Percentiles rank a stretch among this genome's conserved stretches.
These are phyloP conservation scores for Lyophyllum shimeji DNA, from an alignment of 768 basidiomycete species.

Conservation along the genomic window DNA sequence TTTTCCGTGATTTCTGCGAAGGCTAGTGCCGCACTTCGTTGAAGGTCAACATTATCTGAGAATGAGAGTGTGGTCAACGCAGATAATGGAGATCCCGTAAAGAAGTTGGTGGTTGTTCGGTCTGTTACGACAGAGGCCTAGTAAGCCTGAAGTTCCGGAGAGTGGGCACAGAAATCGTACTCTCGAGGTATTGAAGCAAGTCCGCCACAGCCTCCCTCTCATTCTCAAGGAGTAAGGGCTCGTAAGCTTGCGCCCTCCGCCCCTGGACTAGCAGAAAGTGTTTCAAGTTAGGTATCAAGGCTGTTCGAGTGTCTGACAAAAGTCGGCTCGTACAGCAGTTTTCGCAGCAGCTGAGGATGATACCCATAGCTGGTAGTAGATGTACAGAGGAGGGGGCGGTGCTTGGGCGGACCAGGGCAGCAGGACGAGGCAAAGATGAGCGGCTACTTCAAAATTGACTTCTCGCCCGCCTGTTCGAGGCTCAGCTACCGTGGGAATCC, in stretches of 20 bases:
- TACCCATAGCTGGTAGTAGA: slow-evolving; percentile 56
- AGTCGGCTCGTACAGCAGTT: slow-evolving; percentile 70
- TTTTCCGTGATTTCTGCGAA: slow-evolving; percentile 99
- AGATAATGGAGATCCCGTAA: slow-evolving; percentile 86
- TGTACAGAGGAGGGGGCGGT: slow-evolving; percentile 2
- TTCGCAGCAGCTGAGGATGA: slow-evolving; percentile 78
- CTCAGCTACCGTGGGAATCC: slow-evolving; percentile 11
- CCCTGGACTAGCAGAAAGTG: slow-evolving; percentile 56
- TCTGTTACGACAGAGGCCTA: slow-evolving; percentile 48
- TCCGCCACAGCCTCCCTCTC: slow-evolving; percentile 99
- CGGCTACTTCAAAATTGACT: slow-evolving; percentile 22
- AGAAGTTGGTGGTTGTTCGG: slow-evolving; percentile 98
- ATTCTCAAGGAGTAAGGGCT: slow-evolving; percentile 84
- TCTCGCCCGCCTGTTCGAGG: slow-evolving; percentile 7
- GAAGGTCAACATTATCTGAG: slow-evolving; percentile 98
- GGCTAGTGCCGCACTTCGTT: slow-evolving; percentile 95
- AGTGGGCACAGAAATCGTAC: slow-evolving; percentile 45
- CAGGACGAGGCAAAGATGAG: slow-evolving; percentile 15
- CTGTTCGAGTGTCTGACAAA: slow-evolving; percentile 7
- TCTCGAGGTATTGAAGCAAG: slow-evolving; percentile 95
- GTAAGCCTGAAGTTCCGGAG: slow-evolving; percentile 6
- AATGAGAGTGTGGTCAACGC: slow-evolving; percentile 97
- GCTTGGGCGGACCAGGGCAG: slow-evolving; percentile 12
- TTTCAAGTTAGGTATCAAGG: slow-evolving; percentile 20
- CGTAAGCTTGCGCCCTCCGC: slow-evolving; percentile 83